phyloP scores from a whole-genome alignment of 139 green algal species.

The Nannochloris sp. region DNA sequence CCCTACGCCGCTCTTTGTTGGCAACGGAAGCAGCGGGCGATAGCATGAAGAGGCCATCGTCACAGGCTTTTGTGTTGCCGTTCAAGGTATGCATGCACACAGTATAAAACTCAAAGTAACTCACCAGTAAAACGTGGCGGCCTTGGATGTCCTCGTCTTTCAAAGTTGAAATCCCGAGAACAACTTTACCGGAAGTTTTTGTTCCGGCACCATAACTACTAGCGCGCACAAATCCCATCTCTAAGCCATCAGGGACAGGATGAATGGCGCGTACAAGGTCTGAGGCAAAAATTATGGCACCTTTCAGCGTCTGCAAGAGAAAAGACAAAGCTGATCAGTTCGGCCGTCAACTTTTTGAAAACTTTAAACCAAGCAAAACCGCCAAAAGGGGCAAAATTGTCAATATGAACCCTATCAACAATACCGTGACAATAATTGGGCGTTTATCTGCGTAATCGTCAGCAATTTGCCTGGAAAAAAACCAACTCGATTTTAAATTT shows the following conservation, averaged over 20 bases:
- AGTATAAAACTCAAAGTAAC: not conserved
- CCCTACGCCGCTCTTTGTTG: slow-evolving; percentile 11
- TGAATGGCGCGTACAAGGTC: slow-evolving; percentile 46
- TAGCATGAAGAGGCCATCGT: not conserved
- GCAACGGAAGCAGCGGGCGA: slow-evolving; percentile 36
- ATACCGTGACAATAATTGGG: slow-evolving; percentile 31
- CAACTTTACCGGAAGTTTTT: slow-evolving; percentile 21
- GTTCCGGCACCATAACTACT: slow-evolving; percentile 32
- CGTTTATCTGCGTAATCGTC: slow-evolving; percentile 32
- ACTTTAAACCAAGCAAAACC: not conserved
- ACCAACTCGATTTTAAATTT: not conserved
- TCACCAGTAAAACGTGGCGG: slow-evolving; percentile 54
- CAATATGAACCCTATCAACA: not conserved
- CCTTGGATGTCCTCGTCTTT: slow-evolving; percentile 14
- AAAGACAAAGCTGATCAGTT: not conserved
- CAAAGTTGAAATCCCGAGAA: slow-evolving; percentile 3
- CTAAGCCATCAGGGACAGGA: slow-evolving; percentile 30
- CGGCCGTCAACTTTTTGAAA: not conserved
- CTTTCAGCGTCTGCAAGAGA: slow-evolving; percentile 42
- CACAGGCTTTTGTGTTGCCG: slow-evolving; percentile 32
- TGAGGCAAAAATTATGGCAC: slow-evolving; percentile 51
- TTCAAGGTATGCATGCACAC: not conserved
- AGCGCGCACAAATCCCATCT: slow-evolving; percentile 48
- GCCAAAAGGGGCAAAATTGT: not conserved
- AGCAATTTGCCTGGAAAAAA: slow-evolving; percentile 27